Percentiles rank a stretch among this genome's conserved stretches.
Conservation (phyloP, 768 basidiomycete genomes). For the Boletus pseudopeckii region DNA sequence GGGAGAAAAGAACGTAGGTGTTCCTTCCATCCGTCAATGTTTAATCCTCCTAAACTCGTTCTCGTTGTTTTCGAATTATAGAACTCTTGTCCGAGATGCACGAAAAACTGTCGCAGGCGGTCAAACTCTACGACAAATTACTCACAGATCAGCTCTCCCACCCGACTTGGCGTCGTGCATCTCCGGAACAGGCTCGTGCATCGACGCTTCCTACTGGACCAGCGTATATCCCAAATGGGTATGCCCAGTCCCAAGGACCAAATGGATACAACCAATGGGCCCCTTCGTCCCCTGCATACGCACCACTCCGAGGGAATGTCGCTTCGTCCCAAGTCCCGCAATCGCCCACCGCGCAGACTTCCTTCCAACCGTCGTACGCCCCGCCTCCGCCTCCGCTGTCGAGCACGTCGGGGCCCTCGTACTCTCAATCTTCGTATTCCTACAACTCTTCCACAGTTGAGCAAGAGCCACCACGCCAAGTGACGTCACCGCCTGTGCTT, state of each 20-base stretch:
- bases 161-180: slow-evolving; percentile 54
- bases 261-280: slow-evolving; percentile 34
- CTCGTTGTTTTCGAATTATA: slow-evolving; percentile 25
- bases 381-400: slow-evolving; percentile 20
- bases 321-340: slow-evolving; percentile 25
- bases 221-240: slow-evolving; percentile 26
- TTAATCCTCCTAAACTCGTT: not conserved
- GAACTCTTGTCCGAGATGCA: slow-evolving; percentile 93
- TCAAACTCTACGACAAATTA: slow-evolving; percentile 86
- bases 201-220: slow-evolving; percentile 29
- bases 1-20: slow-evolving; percentile 78
- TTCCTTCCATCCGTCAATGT: slow-evolving; percentile 7
- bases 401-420: slow-evolving; percentile 12
- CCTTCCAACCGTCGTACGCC: slow-evolving; percentile 29
- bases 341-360: slow-evolving; percentile 25
- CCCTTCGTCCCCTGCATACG: slow-evolving; percentile 19
- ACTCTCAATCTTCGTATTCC: slow-evolving; percentile 12
- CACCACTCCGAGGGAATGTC: slow-evolving; percentile 19
- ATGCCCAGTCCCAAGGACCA: slow-evolving; percentile 26
- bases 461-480: slow-evolving; percentile 12
- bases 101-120: slow-evolving; percentile 87
- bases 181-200: slow-evolving; percentile 18
- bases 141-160: slow-evolving; percentile 79
- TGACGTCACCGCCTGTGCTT: slow-evolving; percentile 9
- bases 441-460: slow-evolving; percentile 8